Conservation (phyloP, 805 yeast genomes). For the Candida tammaniensis region DNA sequence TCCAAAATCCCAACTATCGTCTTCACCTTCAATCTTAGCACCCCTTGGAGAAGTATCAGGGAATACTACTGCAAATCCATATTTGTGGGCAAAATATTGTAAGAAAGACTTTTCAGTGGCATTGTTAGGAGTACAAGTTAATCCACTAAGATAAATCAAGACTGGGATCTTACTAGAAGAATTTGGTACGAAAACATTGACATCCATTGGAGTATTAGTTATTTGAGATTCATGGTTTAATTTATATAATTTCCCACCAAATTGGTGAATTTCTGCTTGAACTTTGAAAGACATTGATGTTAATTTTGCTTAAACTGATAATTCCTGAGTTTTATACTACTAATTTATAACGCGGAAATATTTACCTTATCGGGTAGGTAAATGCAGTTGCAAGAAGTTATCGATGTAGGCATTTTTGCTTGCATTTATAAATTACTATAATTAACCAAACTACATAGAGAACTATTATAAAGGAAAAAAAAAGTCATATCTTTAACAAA, state of each 20-base stretch:
- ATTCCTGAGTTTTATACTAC: no score
- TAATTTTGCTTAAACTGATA: no score
- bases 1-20: conserved; percentile 87
- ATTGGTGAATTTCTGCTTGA: conserved; percentile 54
- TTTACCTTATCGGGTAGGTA: no score
- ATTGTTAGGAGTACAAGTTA: conserved; percentile 91
- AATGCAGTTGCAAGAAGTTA: no score
- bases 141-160: conserved; percentile 76
- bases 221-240: conserved; percentile 66
- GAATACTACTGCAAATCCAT: conserved; percentile 83
- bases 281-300: conserved; percentile 47
- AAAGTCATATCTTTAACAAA: no score
- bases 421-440: no score
- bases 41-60: conserved; percentile 99
- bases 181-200: conserved; percentile 76
- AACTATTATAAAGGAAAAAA: no score
- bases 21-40: conserved; percentile 70
- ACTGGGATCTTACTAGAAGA: conserved; percentile 56
- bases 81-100: conserved; percentile 74
- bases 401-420: no score
- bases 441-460: no score
- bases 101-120: conserved; percentile 91
- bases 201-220: conserved; percentile 73
- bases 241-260: conserved; percentile 76
- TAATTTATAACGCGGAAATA: no score